A percentile compares a stretch with the other conserved stretches of the same genome.
phyloP scores from a whole-genome alignment of 2,329 filamentous ascomycete genomes.

The Cordyceps pruinosa region DNA sequence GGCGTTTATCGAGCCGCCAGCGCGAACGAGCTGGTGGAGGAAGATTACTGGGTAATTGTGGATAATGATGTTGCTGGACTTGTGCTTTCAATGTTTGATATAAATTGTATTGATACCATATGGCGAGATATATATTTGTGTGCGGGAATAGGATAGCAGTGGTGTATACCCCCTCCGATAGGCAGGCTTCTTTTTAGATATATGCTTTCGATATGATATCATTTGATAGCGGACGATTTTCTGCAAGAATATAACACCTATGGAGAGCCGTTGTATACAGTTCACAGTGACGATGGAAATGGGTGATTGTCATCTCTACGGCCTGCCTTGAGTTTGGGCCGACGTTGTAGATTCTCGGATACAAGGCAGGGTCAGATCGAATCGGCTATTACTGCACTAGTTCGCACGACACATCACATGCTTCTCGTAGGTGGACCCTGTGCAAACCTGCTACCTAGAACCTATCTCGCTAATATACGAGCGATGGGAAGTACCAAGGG shows the following conservation, averaged over 20 bases:
- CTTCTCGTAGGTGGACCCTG: too few species aligned
- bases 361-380: not conserved
- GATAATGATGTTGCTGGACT: not conserved
- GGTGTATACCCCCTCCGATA: constrained; percentile 4
- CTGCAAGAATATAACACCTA: not conserved
- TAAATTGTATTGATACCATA: constrained; percentile 9
- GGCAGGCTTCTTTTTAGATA: not conserved
- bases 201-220: not conserved
- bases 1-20: constrained; percentile 4
- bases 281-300: not conserved
- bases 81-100: constrained; percentile 2
- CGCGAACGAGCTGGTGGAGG: constrained; percentile 13
- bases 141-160: not conserved
- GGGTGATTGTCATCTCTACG: too few species aligned
- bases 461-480: too few species aligned
- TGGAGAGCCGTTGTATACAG: not conserved
- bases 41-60: constrained; percentile 13
- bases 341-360: not conserved
- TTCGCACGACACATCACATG: not conserved
- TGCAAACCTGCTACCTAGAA: too few species aligned
- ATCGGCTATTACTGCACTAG: not conserved
- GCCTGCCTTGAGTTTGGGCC: too few species aligned
- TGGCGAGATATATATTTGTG: not conserved
- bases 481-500: too few species aligned
- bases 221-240: not conserved